These are phyloP conservation scores for Hydnomerulius pinastri DNA, from an alignment of 768 basidiomycete species.

Conservation along the genomic window DNA sequence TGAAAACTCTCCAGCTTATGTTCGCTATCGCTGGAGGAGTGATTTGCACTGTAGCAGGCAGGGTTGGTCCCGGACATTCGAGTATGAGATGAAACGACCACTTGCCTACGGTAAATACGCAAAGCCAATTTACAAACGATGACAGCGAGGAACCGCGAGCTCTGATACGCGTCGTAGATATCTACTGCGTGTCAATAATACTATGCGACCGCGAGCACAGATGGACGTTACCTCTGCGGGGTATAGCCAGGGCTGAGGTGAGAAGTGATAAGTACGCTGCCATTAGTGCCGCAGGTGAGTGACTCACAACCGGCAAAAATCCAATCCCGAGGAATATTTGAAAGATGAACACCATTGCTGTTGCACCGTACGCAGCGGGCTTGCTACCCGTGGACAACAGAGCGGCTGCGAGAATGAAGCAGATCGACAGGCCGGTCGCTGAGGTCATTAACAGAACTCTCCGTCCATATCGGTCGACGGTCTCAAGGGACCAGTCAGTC, in stretches of 20 bases:
- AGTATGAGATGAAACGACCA: not conserved
- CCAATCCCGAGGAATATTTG: constrained; percentile 44
- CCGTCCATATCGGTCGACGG: constrained; percentile 42
- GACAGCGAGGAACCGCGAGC: constrained; percentile 37
- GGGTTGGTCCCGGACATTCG: not conserved
- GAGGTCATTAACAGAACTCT: constrained; percentile 39
- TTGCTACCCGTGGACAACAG: constrained; percentile 38
- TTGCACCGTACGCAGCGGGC: constrained; percentile 37
- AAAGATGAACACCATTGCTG: constrained; percentile 43
- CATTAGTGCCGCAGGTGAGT: not conserved
- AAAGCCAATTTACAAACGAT: constrained; percentile 23
- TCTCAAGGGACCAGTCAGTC: too few relatives aligned
- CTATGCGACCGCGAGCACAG: too few relatives aligned
- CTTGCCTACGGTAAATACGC: constrained; percentile 1
- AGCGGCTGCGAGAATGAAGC: constrained; percentile 38
- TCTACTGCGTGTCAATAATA: too few relatives aligned
- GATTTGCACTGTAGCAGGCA: constrained; percentile 33
- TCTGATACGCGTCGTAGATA: constrained; percentile 41
- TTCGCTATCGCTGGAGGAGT: constrained; percentile 45
- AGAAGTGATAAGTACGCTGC: not conserved
- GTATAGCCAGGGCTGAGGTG: constrained; percentile 38
- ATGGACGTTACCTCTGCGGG: constrained; percentile 37
- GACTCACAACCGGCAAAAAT: constrained; percentile 39
- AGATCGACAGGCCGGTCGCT: constrained; percentile 38
- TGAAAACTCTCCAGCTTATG: constrained; percentile 45